phyloP scores from a whole-genome alignment of 164 flowering plant genomes.

The Magnolia kwangsiensis region DNA sequence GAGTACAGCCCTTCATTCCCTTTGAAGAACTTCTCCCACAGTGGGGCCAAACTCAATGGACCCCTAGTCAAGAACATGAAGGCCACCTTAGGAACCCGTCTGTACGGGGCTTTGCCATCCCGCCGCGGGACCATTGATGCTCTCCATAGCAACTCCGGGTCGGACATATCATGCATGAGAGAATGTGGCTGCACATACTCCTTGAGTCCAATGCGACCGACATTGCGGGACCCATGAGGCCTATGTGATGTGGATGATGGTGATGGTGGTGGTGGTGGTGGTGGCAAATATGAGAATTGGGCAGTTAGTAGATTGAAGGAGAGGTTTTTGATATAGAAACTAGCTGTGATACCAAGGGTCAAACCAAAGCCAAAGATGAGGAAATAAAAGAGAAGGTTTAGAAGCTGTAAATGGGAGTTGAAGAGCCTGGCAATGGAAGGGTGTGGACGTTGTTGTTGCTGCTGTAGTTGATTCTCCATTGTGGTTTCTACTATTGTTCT shows the following conservation, averaged over 20 bases:
- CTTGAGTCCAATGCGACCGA: conserved; percentile 14
- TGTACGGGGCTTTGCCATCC: conserved; percentile 24
- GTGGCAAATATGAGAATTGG: conserved; percentile 15
- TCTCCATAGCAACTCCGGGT: conserved; percentile 49
- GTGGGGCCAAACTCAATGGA: conserved; percentile 39
- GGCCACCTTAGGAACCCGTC: conserved; percentile 45
- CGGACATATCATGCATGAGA: conserved; percentile 42
- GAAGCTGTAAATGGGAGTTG: conserved; percentile 3
- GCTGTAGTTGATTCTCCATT: neutral
- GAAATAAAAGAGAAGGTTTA: conserved; percentile 10
- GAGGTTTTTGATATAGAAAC: conserved; percentile 3
- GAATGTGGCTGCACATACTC: conserved; percentile 26
- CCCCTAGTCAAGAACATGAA: conserved; percentile 56
- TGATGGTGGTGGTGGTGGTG: neutral
- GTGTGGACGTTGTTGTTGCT: neutral
- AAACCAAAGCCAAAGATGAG: conserved; percentile 13
- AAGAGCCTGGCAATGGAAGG: conserved; percentile 1
- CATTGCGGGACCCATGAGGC: neutral
- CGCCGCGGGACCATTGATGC: conserved; percentile 44
- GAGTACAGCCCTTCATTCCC: conserved; percentile 51
- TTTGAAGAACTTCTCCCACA: conserved; percentile 59
- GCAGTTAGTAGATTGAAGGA: conserved; percentile 10
- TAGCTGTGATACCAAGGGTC: neutral
- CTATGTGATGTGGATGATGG: conserved; percentile 2
- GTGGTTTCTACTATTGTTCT: neutral